phyloP scores from a whole-genome alignment of 768 basidiomycete species.

The Symmetrospora coprosmae region DNA sequence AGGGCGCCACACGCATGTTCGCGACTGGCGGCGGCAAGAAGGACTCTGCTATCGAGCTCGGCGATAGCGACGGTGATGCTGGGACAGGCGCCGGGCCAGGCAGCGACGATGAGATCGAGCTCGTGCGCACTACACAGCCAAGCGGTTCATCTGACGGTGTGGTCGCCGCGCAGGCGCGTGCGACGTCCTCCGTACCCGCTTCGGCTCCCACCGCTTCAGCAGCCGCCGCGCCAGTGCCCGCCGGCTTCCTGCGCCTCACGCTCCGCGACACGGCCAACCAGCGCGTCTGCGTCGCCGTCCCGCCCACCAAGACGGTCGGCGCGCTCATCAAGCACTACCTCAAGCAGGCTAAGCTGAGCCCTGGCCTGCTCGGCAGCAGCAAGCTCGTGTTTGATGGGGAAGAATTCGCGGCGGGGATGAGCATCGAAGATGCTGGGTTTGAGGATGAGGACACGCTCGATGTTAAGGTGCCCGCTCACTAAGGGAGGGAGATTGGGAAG shows the following conservation, averaged over 20 bases:
- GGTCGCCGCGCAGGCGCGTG: no score
- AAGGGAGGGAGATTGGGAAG: no score
- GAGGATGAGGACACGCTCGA: constrained; percentile 21
- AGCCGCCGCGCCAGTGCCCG: no score
- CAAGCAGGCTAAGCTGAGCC: not conserved
- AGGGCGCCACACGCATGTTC: not conserved
- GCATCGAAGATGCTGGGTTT: not conserved
- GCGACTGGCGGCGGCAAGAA: no score
- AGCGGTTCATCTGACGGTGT: no score
- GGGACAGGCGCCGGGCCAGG: not conserved
- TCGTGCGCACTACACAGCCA: no score
- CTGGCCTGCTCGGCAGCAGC: not conserved
- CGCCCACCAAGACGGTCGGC: not conserved
- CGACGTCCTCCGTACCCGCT: no score
- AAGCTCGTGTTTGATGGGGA: constrained; percentile 14
- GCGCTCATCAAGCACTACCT: constrained; percentile 11
- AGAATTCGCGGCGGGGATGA: not conserved
- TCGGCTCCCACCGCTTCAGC: no score
- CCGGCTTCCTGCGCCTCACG: not conserved
- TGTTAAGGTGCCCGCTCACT: constrained; percentile 13
- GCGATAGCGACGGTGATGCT: not conserved
- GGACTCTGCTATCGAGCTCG: not conserved
- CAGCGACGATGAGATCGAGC: no score
- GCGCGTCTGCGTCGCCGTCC: not conserved
- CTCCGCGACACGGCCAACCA: not conserved